Base-by-base conservation (phyloP, 371 early-diverging fungal species). In the Actinomortierella ambigua region DNA sequence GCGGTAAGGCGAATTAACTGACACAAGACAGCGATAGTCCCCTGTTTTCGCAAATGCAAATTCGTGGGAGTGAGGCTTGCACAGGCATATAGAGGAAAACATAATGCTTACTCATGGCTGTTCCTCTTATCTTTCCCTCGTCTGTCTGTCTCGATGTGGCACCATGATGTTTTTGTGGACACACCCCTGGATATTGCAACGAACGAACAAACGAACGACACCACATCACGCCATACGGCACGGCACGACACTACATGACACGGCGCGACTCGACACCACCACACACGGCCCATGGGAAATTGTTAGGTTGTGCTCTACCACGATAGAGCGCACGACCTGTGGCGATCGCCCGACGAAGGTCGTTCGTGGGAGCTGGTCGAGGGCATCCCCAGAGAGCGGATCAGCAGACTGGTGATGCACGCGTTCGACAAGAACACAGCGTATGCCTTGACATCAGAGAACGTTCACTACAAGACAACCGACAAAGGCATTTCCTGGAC, bases 401-500 rank as follows among this genome's bases (percentile, higher is more conserved):
- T 83, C 1, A 53, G 41, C 11, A 79, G 68, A 52, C 50, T 91
- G 20, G 67, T 85, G 50, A 78, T 82, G 51, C 92, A 91, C 63
- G 77, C 88, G 6, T 84, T 79, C 59, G 87, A 84, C 47, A 69
- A 64, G 18, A 80, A 83, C 22, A 84, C 67, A 52, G 90, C 89
- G 9, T 88, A 81, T 68, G 73, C 90, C 34, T 52, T 90, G 42
- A 85, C 90, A 9, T 61, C 56, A 24, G 76, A 60, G 20, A 87
- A 64, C 29, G 80, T 53, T 7, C 92, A 92, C 57, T 92, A 87
- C 83, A 79, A 80, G 44, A 89, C 92, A 8, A 57, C 55, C 6
- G 89, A 93, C 61, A 68, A 78, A 53, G 92, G 91, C 28, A 76
- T 58, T 28, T 77, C 85, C 6, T 93, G 92, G 92, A 76, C 79